Conservation (phyloP, 768 basidiomycete genomes). For the Tricholoma furcatifolium region DNA sequence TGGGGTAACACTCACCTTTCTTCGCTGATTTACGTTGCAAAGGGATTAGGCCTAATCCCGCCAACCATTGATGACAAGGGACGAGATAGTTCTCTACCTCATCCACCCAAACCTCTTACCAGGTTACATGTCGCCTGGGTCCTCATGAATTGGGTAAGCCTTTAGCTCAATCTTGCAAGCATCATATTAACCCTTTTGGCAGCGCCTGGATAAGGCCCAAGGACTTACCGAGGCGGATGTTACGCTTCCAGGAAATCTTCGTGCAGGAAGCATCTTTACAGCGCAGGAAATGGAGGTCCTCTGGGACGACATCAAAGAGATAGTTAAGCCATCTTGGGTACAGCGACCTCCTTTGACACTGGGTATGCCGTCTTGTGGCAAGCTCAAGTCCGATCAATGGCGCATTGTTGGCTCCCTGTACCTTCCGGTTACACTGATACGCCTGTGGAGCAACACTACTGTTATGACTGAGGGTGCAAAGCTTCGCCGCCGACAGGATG, state of each 20-base stretch:
- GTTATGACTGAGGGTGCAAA: background rate
- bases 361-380: constrained; percentile 16
- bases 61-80: background rate
- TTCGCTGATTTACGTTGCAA: background rate
- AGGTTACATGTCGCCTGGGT: background rate
- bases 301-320: constrained; percentile 1
- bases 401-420: constrained; percentile 29
- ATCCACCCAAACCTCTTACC: background rate
- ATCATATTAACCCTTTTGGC: no score
- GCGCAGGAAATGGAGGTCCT: constrained; percentile 5
- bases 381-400: constrained; percentile 36
- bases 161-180: no score
- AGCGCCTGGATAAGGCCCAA: no score
- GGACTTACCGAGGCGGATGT: background rate
- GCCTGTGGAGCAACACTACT: constrained; percentile 29
- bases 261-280: constrained; percentile 1
- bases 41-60: background rate
- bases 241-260: background rate
- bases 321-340: constrained; percentile 25
- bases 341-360: constrained; percentile 22
- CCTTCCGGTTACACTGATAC: constrained; percentile 32
- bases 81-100: background rate
- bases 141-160: background rate
- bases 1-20: background rate
- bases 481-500: constrained; percentile 19